Conservation (phyloP, 805 yeast species). For the Yamadazyma sp. region DNA sequence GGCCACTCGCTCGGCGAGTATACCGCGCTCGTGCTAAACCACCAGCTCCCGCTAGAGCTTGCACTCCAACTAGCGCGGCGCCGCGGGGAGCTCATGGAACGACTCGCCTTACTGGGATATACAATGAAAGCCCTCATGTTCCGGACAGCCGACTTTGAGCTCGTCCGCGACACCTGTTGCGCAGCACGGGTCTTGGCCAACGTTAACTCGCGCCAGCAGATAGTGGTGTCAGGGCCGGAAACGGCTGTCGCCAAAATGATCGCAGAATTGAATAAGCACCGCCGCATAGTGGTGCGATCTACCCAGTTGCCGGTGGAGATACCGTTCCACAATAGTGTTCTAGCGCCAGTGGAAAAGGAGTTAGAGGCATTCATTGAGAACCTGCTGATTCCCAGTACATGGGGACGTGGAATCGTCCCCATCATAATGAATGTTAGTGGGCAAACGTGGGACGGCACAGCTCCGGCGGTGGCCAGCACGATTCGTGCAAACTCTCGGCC, state of each 20-base stretch:
- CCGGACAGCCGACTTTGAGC: constrained; percentile 21
- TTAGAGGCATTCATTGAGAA: no score
- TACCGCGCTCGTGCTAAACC: constrained; percentile 42
- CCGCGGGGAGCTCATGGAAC: constrained; percentile 48
- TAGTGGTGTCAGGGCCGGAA: constrained; percentile 45
- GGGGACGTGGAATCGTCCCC: constrained; percentile 9
- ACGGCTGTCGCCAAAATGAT: constrained; percentile 25
- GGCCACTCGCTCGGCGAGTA: constrained; percentile 58
- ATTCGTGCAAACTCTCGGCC: constrained; percentile 44
- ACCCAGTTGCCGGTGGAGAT: constrained; percentile 44
- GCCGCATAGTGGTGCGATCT: constrained; percentile 24
- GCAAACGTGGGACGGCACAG: constrained; percentile 33
- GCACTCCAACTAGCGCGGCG: constrained; percentile 44
- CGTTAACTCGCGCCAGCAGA: constrained; percentile 42
- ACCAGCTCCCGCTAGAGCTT: constrained; percentile 29
- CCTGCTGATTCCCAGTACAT: no score
- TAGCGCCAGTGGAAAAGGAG: constrained; percentile 37
- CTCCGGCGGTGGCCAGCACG: constrained; percentile 18
- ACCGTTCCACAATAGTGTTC: constrained; percentile 49
- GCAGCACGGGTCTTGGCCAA: constrained; percentile 43
- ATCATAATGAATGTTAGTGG: not conserved
- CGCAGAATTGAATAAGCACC: constrained; percentile 15
- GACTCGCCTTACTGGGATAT: constrained; percentile 14
- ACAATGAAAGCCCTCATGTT: constrained; percentile 40
- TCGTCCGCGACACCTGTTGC: constrained; percentile 19